Conservation (phyloP, 2,329 filamentous ascomycete species). For the Diaporthe citrichinensis region DNA sequence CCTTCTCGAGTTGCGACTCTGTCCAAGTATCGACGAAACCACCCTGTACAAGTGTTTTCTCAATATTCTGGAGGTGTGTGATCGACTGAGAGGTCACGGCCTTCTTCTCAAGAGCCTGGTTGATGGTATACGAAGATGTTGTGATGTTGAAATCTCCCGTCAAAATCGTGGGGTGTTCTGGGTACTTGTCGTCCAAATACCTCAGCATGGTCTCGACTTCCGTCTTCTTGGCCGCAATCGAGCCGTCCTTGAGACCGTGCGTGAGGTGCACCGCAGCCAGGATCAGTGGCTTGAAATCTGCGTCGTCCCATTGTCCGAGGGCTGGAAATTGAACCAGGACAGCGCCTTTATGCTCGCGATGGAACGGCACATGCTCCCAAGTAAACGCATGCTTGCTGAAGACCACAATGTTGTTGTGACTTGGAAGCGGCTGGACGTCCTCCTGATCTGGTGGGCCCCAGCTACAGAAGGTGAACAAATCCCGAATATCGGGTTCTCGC, state of each 20-base stretch:
- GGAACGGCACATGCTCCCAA: conserved; percentile 69
- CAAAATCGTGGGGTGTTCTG: conserved; percentile 66
- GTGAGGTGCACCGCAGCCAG: conserved; percentile 74
- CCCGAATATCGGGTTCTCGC: conserved; percentile 57
- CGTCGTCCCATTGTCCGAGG: conserved; percentile 47
- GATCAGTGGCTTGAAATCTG: conserved; percentile 56
- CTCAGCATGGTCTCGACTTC: conserved; percentile 67
- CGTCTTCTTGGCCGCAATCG: conserved; percentile 68
- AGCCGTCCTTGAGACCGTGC: conserved; percentile 71
- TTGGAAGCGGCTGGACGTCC: conserved; percentile 69
- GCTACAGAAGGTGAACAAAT: conserved; percentile 68
- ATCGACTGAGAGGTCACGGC: conserved; percentile 66
- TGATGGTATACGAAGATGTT: conserved; percentile 70
- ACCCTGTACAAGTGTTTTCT: conserved; percentile 59
- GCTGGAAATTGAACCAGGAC: conserved; percentile 60
- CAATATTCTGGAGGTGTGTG: conserved; percentile 59
- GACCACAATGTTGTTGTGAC: conserved; percentile 72
- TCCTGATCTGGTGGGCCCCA: conserved; percentile 68
- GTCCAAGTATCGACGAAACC: conserved; percentile 68
- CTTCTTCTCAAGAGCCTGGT: conserved; percentile 65
- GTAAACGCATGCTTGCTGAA: conserved; percentile 69
- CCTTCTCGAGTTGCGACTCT: conserved; percentile 58
- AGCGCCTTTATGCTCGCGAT: conserved; percentile 70
- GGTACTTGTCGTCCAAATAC: conserved; percentile 59
- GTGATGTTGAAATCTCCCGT: conserved; percentile 76